Evolutionary conservation across 2,329 filamentous ascomycete species (phyloP).

Genomic region (Cladobotryum protrusum): DNA sequence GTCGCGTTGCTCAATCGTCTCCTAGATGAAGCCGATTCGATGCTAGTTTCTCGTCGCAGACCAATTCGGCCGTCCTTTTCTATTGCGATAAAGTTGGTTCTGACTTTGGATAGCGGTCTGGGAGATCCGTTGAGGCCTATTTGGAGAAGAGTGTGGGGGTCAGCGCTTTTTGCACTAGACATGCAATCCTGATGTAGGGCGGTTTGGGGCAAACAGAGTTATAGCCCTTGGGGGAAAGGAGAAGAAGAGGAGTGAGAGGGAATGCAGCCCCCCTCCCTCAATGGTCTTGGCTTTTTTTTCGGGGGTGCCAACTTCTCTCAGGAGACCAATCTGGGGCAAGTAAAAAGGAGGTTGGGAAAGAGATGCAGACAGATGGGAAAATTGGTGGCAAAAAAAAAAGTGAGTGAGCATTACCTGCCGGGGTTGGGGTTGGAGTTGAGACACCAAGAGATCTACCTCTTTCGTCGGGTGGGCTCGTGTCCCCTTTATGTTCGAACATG

Average conservation of each 20-base stretch:
- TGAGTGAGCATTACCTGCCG: constrained; percentile 16
- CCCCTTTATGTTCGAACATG: constrained; percentile 71
- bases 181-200: neutral
- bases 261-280: neutral
- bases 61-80: constrained; percentile 58
- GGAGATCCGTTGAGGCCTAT: constrained; percentile 38
- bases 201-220: constrained; percentile 9
- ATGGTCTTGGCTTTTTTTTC: neutral
- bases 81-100: constrained; percentile 68
- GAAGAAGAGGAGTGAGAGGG: neutral
- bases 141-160: constrained; percentile 18
- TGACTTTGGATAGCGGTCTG: constrained; percentile 66
- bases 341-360: constrained; percentile 49
- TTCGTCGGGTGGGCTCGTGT: constrained; percentile 59
- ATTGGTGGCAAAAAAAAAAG: constrained; percentile 5
- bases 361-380: constrained; percentile 25
- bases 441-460: constrained; percentile 62
- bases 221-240: constrained; percentile 4
- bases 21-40: constrained; percentile 30
- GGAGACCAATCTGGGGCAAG: neutral
- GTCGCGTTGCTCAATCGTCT: constrained; percentile 31
- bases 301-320: neutral
- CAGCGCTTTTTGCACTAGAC: neutral
- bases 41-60: constrained; percentile 36
- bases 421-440: constrained; percentile 25